Conservation (phyloP, 495 filamentous ascomycete species). For the Hypoxylon lienhwacheense region DNA sequence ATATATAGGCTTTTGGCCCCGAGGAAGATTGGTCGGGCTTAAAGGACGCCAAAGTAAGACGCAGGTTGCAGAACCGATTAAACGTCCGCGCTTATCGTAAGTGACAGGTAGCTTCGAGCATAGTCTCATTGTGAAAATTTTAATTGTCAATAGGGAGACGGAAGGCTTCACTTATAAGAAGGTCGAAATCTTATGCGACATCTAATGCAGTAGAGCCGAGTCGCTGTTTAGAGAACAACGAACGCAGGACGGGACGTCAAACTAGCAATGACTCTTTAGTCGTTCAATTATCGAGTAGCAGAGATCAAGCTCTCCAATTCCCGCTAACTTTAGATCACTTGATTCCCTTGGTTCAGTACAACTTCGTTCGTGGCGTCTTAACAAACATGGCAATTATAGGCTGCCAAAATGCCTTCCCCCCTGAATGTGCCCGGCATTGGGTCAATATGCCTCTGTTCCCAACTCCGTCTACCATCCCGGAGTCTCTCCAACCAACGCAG, state of each 20-base stretch:
- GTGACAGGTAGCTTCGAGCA: not conserved
- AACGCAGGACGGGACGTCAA: not conserved
- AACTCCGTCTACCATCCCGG: conserved; percentile 36
- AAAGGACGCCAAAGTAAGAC: conserved; percentile 31
- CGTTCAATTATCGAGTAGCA: not conserved
- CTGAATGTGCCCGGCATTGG: conserved; percentile 17
- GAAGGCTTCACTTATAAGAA: conserved; percentile 6
- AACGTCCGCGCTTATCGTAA: conserved; percentile 38
- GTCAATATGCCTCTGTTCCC: conserved; percentile 21
- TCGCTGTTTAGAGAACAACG: not conserved
- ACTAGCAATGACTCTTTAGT: not conserved
- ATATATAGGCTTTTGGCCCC: conserved; percentile 20
- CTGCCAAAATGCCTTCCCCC: conserved; percentile 17
- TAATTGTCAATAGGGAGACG: conserved; percentile 17
- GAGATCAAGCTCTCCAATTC: conserved; percentile 14
- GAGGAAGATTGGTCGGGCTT: conserved; percentile 42
- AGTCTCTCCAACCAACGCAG: conserved; percentile 50
- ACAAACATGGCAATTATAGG: conserved; percentile 38
- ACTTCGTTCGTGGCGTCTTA: conserved; percentile 39
- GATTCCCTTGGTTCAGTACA: conserved; percentile 41
- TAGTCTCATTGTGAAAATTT: not conserved
- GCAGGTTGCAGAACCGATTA: conserved; percentile 38
- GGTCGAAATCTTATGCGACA: not conserved
- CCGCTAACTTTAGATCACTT: conserved; percentile 42
- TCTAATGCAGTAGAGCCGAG: not conserved